phyloP scores from a whole-genome alignment of 108 stramenopile species.

The Fragilaria radians region DNA sequence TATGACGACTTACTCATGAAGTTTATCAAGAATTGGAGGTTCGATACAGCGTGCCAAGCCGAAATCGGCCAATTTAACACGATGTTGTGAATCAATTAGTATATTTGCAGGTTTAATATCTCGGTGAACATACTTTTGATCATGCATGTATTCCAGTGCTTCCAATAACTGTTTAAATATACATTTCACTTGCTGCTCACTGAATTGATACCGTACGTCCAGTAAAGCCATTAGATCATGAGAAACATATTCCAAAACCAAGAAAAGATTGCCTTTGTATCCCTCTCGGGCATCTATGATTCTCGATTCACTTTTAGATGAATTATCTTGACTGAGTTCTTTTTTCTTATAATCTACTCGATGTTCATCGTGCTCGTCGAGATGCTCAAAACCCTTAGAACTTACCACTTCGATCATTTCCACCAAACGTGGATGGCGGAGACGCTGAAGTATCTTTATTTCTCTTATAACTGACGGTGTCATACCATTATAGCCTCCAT shows the following conservation, averaged over 20 bases:
- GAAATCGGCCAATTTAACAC: slow-evolving; percentile 89
- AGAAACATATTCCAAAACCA: slow-evolving; percentile 75
- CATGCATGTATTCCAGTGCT: slow-evolving; percentile 74
- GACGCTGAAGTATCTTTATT: slow-evolving; percentile 75
- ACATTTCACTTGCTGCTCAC: slow-evolving; percentile 63
- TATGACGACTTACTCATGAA: slow-evolving; percentile 36
- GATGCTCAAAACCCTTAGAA: slow-evolving; percentile 70
- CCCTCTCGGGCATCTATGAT: slow-evolving; percentile 51
- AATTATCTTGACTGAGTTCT: slow-evolving; percentile 13
- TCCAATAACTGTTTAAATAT: slow-evolving; percentile 65
- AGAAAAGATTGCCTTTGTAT: slow-evolving; percentile 79
- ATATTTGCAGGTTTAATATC: slow-evolving; percentile 91
- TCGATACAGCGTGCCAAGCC: slow-evolving; percentile 71
- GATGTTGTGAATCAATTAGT: slow-evolving; percentile 69
- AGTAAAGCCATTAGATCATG: slow-evolving; percentile 80
- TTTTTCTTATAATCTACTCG: slow-evolving; percentile 11
- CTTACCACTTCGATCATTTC: slow-evolving; percentile 78
- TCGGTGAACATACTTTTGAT: slow-evolving; percentile 61
- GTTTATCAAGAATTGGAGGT: slow-evolving; percentile 46
- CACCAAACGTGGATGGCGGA: slow-evolving; percentile 68
- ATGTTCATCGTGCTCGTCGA: slow-evolving; percentile 62
- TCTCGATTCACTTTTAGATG: slow-evolving; percentile 21
- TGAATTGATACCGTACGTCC: slow-evolving; percentile 72
- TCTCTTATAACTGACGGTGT: slow-evolving; percentile 77
- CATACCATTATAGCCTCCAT: slow-evolving; percentile 60